Evolutionary conservation across 1,284 basidiomycete genomes (phyloP).

Genomic region (Leccinum cinnamomeum): DNA sequence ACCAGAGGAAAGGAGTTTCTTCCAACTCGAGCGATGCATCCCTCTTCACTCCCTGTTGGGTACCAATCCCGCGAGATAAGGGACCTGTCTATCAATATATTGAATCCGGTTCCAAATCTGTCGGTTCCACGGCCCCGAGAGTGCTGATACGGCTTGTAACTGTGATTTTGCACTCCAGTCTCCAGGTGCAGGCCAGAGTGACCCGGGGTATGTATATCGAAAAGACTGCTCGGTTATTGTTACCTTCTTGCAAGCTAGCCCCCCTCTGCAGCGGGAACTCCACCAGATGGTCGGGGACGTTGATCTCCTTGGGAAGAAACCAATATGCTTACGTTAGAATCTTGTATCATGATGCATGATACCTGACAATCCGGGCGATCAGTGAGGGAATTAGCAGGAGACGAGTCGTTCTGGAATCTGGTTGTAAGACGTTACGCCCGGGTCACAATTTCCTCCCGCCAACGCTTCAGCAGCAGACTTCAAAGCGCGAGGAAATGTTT

Average conservation of each 20-base stretch:
- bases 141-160: no score
- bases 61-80: neutral
- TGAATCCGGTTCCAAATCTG: neutral
- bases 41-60: neutral
- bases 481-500: neutral
- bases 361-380: neutral
- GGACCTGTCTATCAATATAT: neutral
- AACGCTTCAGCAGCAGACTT: neutral
- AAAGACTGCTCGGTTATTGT: neutral
- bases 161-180: neutral
- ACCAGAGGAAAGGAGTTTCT: neutral
- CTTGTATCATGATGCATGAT: neutral
- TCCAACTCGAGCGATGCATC: neutral
- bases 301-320: neutral
- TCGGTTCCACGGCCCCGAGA: neutral
- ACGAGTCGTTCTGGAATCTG: neutral
- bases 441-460: neutral
- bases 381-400: neutral
- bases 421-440: neutral
- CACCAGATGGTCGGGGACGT: neutral
- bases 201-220: neutral
- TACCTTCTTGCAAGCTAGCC: neutral
- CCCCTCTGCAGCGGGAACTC: neutral
- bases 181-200: neutral
- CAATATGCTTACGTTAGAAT: neutral